phyloP scores from a whole-genome alignment of 2,329 filamentous ascomycete species.

The Trichocomaceae sp. region DNA sequence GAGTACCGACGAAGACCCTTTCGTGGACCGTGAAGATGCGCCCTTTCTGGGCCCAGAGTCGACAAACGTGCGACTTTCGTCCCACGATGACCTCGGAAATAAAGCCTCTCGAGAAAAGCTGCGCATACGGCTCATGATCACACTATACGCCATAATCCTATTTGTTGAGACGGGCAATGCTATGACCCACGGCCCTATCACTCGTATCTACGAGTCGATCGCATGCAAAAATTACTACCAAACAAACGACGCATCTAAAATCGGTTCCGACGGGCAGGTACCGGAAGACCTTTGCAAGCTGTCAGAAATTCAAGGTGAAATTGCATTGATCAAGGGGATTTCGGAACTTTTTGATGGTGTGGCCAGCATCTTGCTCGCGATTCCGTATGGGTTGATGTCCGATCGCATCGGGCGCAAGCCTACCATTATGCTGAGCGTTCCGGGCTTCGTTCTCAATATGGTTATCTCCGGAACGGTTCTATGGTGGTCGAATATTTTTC shows the following conservation, averaged over 20 bases:
- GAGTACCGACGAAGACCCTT: constrained; percentile 14
- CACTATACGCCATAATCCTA: constrained; percentile 38
- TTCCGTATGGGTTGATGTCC: constrained; percentile 46
- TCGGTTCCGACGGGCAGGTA: constrained; percentile 37
- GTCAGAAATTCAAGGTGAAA: constrained; percentile 42
- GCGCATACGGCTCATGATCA: constrained; percentile 33
- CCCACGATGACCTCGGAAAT: neutral
- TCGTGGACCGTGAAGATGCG: constrained; percentile 25
- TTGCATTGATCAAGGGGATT: constrained; percentile 47
- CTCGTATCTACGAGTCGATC: constrained; percentile 45
- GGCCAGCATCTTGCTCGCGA: constrained; percentile 41
- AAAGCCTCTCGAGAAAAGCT: constrained; percentile 19
- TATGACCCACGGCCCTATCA: constrained; percentile 40
- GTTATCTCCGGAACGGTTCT: constrained; percentile 28
- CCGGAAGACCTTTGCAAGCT: constrained; percentile 46
- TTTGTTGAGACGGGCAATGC: constrained; percentile 41
- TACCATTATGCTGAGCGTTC: constrained; percentile 37
- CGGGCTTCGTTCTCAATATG: constrained; percentile 35
- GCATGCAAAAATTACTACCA: constrained; percentile 42
- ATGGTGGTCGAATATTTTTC: constrained; percentile 36
- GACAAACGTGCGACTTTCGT: constrained; percentile 8
- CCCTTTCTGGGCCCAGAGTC: constrained; percentile 24
- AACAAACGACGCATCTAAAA: constrained; percentile 37
- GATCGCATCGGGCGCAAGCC: constrained; percentile 44
- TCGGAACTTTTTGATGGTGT: constrained; percentile 44